Conservation (phyloP, 495 filamentous ascomycete genomes). For the Hypoxylon crocopeplum region DNA sequence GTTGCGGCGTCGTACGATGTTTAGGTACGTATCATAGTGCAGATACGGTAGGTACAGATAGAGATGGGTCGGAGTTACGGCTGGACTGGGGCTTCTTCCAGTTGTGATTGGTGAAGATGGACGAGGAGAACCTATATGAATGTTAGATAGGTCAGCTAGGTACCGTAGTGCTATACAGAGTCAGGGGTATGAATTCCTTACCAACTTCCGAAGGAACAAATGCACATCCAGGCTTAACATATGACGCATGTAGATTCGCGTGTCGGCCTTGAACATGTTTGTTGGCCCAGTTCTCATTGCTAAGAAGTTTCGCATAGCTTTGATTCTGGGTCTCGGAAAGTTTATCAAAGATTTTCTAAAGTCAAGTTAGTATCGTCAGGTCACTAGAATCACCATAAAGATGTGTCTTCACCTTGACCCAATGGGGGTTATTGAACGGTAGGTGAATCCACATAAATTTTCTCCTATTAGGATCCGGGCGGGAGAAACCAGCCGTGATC, state of each 20-base stretch:
- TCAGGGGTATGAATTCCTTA: constrained; percentile 44
- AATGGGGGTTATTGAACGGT: constrained; percentile 69
- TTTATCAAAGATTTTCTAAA: constrained; percentile 47
- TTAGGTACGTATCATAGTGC: constrained; percentile 71
- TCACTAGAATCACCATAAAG: constrained; percentile 11
- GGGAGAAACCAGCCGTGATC: constrained; percentile 46
- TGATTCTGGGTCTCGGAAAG: constrained; percentile 42
- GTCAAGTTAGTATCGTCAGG: constrained; percentile 37
- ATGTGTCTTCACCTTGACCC: constrained; percentile 60
- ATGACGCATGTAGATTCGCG: constrained; percentile 54
- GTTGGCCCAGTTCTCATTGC: constrained; percentile 56
- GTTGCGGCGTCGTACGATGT: constrained; percentile 64
- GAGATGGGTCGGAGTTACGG: constrained; percentile 50
- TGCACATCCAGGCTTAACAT: constrained; percentile 51
- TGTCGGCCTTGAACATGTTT: constrained; percentile 55
- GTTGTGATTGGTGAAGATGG: constrained; percentile 17
- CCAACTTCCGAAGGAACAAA: constrained; percentile 54
- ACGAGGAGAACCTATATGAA: constrained; percentile 38
- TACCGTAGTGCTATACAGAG: constrained; percentile 42
- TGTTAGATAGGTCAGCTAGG: constrained; percentile 15
- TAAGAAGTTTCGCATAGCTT: constrained; percentile 54
- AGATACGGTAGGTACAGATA: constrained; percentile 62
- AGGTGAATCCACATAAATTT: constrained; percentile 73
- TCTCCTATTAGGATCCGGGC: constrained; percentile 45
- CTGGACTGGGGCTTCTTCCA: constrained; percentile 44